Base-by-base conservation (phyloP, 1,139 yeast genomes). In the Zygosaccharomyces sapae region DNA sequence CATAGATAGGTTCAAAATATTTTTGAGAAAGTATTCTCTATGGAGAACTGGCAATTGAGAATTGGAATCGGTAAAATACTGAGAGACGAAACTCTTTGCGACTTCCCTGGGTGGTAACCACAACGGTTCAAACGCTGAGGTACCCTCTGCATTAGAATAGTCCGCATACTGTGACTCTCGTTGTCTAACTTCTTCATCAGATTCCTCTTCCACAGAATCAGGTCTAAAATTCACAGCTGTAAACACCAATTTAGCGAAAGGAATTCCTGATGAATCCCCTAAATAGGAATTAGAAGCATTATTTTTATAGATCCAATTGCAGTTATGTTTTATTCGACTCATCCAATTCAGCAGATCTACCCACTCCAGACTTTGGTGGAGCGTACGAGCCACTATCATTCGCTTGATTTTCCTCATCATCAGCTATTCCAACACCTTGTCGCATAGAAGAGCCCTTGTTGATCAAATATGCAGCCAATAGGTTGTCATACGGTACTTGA, bases 31-130 rank as follows among this genome's bases (percentile, higher is more conserved):
- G 53, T 77, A 79, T 58, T 87, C 95, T 33, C 96, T 75, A 62
- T 89, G 96, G 44, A 89, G 66, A 4, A 88, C 73, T 0, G 96
- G 96, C 35, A 86, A 62, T 63, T 87, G 96, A 2, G 95, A 72
- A 62, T 88, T 88, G 13, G 92, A 79, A 57, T 85, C 92, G 19
- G 86, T 79, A 61, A 89, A 89, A 64, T 76, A 88, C 2, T 80
- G 72, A 42, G 78, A 75, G n/a, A 88, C 61, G 45, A 86, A 75
- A 46, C 74, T 74, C 56, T 84, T 80, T 0, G 96, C 96, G 13
- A 81, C 77, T 19, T 71, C 69, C 57, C 86, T 86, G 0, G 87
- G 77, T 0, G 96, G 96, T 33, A 89, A 64, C 38, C 50, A 51
- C 12, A 55, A 44, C 2, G 55, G 47, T 37, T 61, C 56, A 35